Percentiles rank a stretch among this genome's conserved stretches.
Evolutionary conservation across 305 asterid species (phyloP).

Genomic region (Solanum chacoense): DNA sequence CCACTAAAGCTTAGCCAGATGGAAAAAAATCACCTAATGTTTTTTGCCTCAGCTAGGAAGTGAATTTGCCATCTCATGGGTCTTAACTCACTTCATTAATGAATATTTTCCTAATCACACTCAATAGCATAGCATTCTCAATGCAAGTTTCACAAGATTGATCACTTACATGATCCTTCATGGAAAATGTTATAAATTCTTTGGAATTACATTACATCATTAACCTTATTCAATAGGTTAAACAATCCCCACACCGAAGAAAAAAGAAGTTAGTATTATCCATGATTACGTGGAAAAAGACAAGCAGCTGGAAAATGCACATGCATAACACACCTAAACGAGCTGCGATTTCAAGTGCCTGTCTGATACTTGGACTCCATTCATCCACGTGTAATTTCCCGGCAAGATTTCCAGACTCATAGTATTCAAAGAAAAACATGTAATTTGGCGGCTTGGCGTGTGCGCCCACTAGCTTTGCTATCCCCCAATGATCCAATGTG

Average conservation of each 20-base stretch:
- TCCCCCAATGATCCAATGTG: slow-evolving; percentile 80
- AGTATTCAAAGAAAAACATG: slow-evolving; percentile 71
- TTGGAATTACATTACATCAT: not conserved
- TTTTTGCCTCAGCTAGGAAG: not conserved
- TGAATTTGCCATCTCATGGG: not conserved
- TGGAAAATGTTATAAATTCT: not conserved
- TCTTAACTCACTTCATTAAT: not conserved
- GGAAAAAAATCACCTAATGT: not conserved
- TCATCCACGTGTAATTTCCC: slow-evolving; percentile 77
- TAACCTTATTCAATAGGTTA: not conserved
- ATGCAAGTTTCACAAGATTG: not conserved
- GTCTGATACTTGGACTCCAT: slow-evolving; percentile 49
- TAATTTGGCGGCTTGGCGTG: slow-evolving; percentile 94
- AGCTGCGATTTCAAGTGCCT: slow-evolving; percentile 36
- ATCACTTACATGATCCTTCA: not conserved
- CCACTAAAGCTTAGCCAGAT: not conserved
- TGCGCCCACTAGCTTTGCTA: slow-evolving; percentile 71
- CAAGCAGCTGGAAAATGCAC: not conserved
- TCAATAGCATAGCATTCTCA: not conserved
- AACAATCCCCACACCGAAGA: not conserved
- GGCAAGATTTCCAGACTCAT: slow-evolving; percentile 65
- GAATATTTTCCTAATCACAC: not conserved
- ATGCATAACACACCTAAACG: slow-evolving; percentile 37
- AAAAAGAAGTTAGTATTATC: not conserved
- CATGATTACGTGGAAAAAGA: not conserved